phyloP scores from a whole-genome alignment of 257 asterid genomes.

The Salvia splendens region DNA sequence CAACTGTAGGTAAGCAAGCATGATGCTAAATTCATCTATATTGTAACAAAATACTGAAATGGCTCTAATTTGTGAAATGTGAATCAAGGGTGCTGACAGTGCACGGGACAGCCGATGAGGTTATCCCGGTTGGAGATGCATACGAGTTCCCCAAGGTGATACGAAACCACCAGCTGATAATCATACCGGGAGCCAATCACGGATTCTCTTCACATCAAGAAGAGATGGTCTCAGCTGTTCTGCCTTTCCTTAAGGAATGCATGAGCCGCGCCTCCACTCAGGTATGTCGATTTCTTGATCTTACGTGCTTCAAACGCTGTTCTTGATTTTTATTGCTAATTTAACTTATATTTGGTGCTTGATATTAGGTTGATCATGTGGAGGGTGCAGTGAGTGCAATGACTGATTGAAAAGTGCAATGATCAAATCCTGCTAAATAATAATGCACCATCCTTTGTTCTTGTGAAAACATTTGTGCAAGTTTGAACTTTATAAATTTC shows the following conservation, averaged over 20 bases:
- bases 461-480: not conserved
- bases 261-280: conserved; percentile 32
- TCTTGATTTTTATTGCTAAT: not conserved
- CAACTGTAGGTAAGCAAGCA: conserved; percentile 59
- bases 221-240: conserved; percentile 44
- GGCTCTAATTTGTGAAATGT: conserved; percentile 17
- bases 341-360: not conserved
- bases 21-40: not conserved
- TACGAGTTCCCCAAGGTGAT: conserved; percentile 63
- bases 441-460: not conserved
- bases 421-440: not conserved
- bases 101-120: conserved; percentile 76
- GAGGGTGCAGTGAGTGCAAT: not conserved
- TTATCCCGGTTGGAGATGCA: conserved; percentile 72
- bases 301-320: not conserved
- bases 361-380: not conserved
- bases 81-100: conserved; percentile 65
- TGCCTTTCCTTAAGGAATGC: conserved; percentile 67
- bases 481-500: not conserved
- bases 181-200: conserved; percentile 66
- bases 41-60: not conserved
- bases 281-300: conserved; percentile 16
- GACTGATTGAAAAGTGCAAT: not conserved
- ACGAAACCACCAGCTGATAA: conserved; percentile 36
- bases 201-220: conserved; percentile 56